These are phyloP conservation scores for Chalara sp. DNA, from an alignment of 2,329 filamentous ascomycete genomes.

Conservation along the genomic window DNA sequence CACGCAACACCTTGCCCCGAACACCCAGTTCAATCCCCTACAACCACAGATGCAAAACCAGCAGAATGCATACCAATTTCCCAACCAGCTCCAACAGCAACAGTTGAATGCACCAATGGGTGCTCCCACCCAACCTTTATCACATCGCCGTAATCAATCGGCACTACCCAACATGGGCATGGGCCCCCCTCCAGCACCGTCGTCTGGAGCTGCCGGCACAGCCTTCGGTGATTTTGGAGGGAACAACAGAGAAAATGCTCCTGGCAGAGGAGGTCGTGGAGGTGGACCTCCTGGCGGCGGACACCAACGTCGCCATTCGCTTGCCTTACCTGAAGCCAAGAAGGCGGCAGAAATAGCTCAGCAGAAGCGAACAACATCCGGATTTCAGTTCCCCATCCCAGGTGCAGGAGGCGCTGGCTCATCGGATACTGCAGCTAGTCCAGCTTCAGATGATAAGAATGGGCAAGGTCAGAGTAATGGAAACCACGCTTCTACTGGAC, in stretches of 20 bases:
- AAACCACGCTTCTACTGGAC: constrained; percentile 15
- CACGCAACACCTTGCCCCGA: constrained; percentile 70
- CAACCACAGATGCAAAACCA: constrained; percentile 73
- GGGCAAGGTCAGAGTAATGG: constrained; percentile 14
- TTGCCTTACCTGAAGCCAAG: constrained; percentile 91
- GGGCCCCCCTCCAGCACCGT: constrained; percentile 85
- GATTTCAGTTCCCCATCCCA: constrained; percentile 88
- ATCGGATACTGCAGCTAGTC: constrained; percentile 34
- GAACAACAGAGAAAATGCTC: constrained; percentile 57
- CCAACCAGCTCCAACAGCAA: constrained; percentile 65
- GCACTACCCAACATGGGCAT: constrained; percentile 88
- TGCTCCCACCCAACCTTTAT: constrained; percentile 67
- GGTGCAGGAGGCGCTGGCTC: constrained; percentile 54
- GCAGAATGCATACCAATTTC: constrained; percentile 85
- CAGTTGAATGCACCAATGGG: constrained; percentile 70
- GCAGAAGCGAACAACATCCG: constrained; percentile 89
- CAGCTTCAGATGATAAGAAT: constrained; percentile 21
- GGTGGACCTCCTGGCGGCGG: constrained; percentile 64
- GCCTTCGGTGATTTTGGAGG: constrained; percentile 74
- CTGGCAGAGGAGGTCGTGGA: constrained; percentile 64
- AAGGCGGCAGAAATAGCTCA: constrained; percentile 95
- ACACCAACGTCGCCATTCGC: constrained; percentile 88
- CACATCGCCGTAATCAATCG: constrained; percentile 97
- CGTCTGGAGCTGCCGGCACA: constrained; percentile 74
- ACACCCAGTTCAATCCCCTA: constrained; percentile 69